Evolutionary conservation across 306 rosid species (phyloP), one percentile per base, ranked within the genome.

Genomic region (Dalbergia cochinchinensis): DNA sequence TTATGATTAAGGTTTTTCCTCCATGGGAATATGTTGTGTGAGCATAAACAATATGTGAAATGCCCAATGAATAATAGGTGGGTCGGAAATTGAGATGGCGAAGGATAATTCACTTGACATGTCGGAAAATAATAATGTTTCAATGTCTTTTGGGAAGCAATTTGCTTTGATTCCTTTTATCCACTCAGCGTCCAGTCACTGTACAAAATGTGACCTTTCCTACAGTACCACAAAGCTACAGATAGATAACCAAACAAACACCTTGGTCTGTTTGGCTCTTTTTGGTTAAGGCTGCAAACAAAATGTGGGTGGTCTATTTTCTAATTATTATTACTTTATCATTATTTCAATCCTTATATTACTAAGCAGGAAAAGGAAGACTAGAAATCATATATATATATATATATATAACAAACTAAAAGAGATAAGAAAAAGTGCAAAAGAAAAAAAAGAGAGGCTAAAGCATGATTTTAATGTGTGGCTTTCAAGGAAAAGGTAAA

Each of bases 131-230:
- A 76, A 81, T 74, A 81, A 84, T 80, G 80, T 69, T 65, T 74
- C 58, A 59, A 59, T 83, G 75, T 80, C 65, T 80, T 86, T 70
- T 86, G 14, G 75, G 87, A 33, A 76, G 78, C 78, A 82, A 65
- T 74, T 74, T 62, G 83, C 71, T 84, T 84, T 84, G 88, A 58
- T 84, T 87, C 81, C 73, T 82, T 76, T 59, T 51, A 53, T 78
- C 78, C 65, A 59, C 80, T 87, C 84, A 81, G 83, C 78, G 90
- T 82, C 47, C 35, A 50, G 88, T 87, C 88, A 84, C 85, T 84
- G 58, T 84, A 66, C n/a, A 51, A 54, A 54, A 19, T 50, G 77
- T 75, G 88, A 82, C 85, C 74, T 45, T 77, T 73, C 83, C 59
- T 68, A 80, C 78, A 76, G 74, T 83, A 31, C 77, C 83, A 77